Base-by-base conservation (phyloP, 23 red algal genomes). In the Gracilaria vermiculophylla region DNA sequence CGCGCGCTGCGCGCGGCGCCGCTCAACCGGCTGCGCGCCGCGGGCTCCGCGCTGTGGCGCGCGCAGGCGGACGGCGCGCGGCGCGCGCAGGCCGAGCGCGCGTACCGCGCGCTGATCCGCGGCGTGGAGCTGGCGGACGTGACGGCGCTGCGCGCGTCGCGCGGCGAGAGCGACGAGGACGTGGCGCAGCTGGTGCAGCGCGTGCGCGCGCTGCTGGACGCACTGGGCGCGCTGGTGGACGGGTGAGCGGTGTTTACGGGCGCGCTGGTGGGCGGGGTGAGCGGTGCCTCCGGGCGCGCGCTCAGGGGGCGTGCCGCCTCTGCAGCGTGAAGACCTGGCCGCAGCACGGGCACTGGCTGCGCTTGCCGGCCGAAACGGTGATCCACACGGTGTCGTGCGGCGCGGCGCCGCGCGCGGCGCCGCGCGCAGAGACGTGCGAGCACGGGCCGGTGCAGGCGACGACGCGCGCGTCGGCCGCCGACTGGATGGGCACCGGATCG, bases 401-500 rank as follows among this genome's bases (percentile, higher is more conserved):
- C 21, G 24, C 9, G 20, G 62, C 11, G 0, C 42, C 35, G 8
- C 25, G 15, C 24, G 32, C 74, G 16, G 35, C 0, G 2, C 0
- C 29, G 54, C 35, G 15, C 7, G 81, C 27, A 33, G 76, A 55
- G 9, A 49, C 43, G 20, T 60, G 50, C 10, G 76, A 28, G 17
- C n/a, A 55, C 40, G 53, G 49, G 4, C 81, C 81, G 24, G 81
- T 86, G 33, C 81, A 86, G 9, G 61, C 81, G 7, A 86, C 81
- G 19, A 86, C 61, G 17, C 81, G 62, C 27, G 42, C 36, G 39
- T 86, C 25, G 43, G 34, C 36, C 3, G 66, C 34, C 3, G 81
- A 86, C 19, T 57, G 48, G 20, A 86, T 86, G 13, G 81, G 81
- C 19, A 86, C 66, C n/a, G 81, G 81, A 55, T 86, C 81, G 44